These are phyloP conservation scores for Termitomyces heimii DNA, from an alignment of 768 basidiomycete species.

Conservation along the genomic window DNA sequence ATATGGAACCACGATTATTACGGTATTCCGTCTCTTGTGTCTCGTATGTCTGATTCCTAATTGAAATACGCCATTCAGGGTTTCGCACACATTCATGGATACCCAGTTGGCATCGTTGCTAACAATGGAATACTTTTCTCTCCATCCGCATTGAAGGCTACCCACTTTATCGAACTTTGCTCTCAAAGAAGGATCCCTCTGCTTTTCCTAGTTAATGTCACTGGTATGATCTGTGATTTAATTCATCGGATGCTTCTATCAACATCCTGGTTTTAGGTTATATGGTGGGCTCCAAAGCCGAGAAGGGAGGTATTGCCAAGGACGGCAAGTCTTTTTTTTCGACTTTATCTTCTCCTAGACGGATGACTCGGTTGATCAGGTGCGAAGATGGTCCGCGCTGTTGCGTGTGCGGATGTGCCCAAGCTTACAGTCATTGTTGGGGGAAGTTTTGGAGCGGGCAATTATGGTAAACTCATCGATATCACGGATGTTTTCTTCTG, in stretches of 20 bases:
- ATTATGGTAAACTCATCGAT: slow-evolving; percentile 60
- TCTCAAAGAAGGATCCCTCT: slow-evolving; percentile 87
- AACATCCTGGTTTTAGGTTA: slow-evolving; percentile 43
- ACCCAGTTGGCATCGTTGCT: slow-evolving; percentile 85
- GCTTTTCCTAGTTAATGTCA: slow-evolving; percentile 94
- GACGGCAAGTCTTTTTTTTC: slow-evolving; percentile 45
- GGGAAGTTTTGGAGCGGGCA: slow-evolving; percentile 92
- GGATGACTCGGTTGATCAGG: slow-evolving; percentile 24
- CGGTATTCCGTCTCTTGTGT: slow-evolving; percentile 38
- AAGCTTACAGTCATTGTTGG: slow-evolving; percentile 92
- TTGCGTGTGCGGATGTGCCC: slow-evolving; percentile 90
- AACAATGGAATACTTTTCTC: slow-evolving; percentile 96
- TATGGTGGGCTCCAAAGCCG: slow-evolving; percentile 96
- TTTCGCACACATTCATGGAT: slow-evolving; percentile 86
- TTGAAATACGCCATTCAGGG: slow-evolving; percentile 38
- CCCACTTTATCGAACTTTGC: slow-evolving; percentile 93
- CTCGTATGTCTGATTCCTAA: background rate
- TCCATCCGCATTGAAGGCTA: slow-evolving; percentile 88
- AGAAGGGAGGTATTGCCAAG: slow-evolving; percentile 91
- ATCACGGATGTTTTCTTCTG: background rate
- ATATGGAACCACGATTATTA: slow-evolving; percentile 87
- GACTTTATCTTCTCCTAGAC: background rate
- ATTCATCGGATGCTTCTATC: background rate
- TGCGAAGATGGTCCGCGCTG: slow-evolving; percentile 96
- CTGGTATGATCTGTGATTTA: slow-evolving; percentile 36